A percentile compares a stretch with the other conserved stretches of the same genome.
Conservation (phyloP, 441 rosid genomes). For the Lepidium campestre region DNA sequence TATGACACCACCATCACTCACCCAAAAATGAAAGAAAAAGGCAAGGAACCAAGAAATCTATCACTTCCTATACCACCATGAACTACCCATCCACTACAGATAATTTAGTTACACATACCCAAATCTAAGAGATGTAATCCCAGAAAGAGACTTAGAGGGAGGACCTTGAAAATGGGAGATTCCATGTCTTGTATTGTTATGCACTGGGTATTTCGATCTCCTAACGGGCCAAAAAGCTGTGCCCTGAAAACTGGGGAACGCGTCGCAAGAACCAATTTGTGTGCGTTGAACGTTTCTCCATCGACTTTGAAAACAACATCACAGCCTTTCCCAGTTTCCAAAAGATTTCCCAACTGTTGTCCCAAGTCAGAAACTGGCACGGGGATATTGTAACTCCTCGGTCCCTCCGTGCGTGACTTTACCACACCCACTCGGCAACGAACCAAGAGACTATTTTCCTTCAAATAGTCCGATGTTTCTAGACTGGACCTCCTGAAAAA, state of each 20-base stretch:
- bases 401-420: conserved; percentile 58
- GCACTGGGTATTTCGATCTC: conserved; percentile 40
- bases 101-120: conserved; percentile 17
- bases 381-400: conserved; percentile 40
- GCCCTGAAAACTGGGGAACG: conserved; percentile 98
- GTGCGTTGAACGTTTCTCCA: conserved; percentile 48
- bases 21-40: conserved; percentile 28
- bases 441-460: conserved; percentile 56
- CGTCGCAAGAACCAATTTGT: conserved; percentile 88
- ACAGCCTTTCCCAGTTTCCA: conserved; percentile 53
- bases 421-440: conserved; percentile 70
- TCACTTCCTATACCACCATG: conserved; percentile 36
- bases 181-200: conserved; percentile 58
- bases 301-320: conserved; percentile 57
- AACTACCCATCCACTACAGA: background rate
- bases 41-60: conserved; percentile 44
- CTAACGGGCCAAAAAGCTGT: conserved; percentile 90
- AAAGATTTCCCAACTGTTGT: conserved; percentile 48
- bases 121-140: conserved; percentile 6
- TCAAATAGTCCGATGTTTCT: conserved; percentile 63
- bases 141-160: conserved; percentile 1
- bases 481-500: conserved; percentile 53
- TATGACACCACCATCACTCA: conserved; percentile 68
- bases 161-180: conserved; percentile 64
- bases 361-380: conserved; percentile 54